Evolutionary conservation across 1,284 basidiomycete genomes (phyloP).

Genomic region (Cyathus pygmaeus): DNA sequence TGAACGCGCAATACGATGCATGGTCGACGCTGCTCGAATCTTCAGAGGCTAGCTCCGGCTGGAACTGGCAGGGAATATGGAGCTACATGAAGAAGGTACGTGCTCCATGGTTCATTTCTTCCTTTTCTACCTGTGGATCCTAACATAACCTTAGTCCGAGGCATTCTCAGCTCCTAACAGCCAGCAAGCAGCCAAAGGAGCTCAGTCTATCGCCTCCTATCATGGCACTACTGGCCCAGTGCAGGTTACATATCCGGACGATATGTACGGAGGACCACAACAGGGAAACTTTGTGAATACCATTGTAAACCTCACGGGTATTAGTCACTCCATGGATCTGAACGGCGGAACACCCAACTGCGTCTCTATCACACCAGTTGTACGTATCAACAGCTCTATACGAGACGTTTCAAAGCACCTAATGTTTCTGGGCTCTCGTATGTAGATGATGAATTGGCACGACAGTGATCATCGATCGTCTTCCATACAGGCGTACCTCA

Average conservation of each 20-base stretch:
- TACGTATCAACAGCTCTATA: slow-evolving; percentile 30
- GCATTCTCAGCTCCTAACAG: slow-evolving; percentile 62
- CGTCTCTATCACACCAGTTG: slow-evolving; percentile 63
- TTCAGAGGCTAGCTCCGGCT: slow-evolving; percentile 57
- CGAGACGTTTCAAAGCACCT: neutral
- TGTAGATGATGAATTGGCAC: slow-evolving; percentile 48
- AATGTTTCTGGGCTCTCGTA: neutral
- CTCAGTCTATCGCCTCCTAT: slow-evolving; percentile 54
- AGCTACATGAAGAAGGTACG: slow-evolving; percentile 61
- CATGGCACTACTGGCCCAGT: slow-evolving; percentile 67
- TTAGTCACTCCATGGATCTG: slow-evolving; percentile 57
- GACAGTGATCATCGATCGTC: slow-evolving; percentile 47
- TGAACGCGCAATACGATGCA: slow-evolving; percentile 67
- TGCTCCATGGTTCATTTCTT: no score
- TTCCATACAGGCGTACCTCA: slow-evolving; percentile 46
- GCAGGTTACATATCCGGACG: slow-evolving; percentile 58
- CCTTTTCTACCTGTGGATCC: neutral
- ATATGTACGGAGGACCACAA: slow-evolving; percentile 68
- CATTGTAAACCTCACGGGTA: slow-evolving; percentile 58
- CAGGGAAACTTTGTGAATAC: slow-evolving; percentile 61
- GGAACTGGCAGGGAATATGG: slow-evolving; percentile 67
- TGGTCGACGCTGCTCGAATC: slow-evolving; percentile 61
- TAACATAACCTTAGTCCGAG: slow-evolving; percentile 52
- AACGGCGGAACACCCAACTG: slow-evolving; percentile 67
- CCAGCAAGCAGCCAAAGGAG: slow-evolving; percentile 59